Evolutionary conservation across 2,329 filamentous ascomycete species (phyloP).

Genomic region (Dryadomyces sulphureus): DNA sequence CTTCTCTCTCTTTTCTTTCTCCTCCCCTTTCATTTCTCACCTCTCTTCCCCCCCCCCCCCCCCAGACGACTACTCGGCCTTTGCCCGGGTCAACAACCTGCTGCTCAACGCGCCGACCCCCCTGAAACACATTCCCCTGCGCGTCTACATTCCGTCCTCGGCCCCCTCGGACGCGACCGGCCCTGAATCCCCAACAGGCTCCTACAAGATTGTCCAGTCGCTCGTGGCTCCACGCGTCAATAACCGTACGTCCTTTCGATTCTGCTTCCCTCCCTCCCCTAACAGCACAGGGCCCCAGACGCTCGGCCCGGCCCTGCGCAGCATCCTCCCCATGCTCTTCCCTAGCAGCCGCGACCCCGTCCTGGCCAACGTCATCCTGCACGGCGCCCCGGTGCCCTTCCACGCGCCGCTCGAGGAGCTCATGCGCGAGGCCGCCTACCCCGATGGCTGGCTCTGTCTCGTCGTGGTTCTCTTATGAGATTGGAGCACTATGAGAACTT

Average conservation of each 20-base stretch:
- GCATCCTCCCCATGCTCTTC: slow-evolving; percentile 66
- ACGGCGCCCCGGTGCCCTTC: slow-evolving; percentile 75
- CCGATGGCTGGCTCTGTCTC: slow-evolving; percentile 82
- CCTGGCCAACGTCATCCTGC: slow-evolving; percentile 69
- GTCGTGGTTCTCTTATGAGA: slow-evolving; percentile 53
- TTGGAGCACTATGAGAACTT: not conserved
- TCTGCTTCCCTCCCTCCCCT: not conserved
- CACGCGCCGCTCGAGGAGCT: slow-evolving; percentile 67
- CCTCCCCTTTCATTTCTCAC: not conserved
- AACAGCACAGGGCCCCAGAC: slow-evolving; percentile 23
- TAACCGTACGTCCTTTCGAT: slow-evolving; percentile 18
- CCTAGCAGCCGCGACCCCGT: slow-evolving; percentile 74
- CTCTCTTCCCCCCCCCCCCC: not conserved
- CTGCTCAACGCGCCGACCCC: slow-evolving; percentile 62
- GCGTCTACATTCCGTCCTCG: slow-evolving; percentile 66
- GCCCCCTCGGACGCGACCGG: slow-evolving; percentile 25
- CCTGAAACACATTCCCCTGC: slow-evolving; percentile 72
- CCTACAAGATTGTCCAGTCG: slow-evolving; percentile 62
- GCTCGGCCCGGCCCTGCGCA: slow-evolving; percentile 64
- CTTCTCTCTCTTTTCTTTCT: not conserved
- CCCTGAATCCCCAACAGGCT: slow-evolving; percentile 20
- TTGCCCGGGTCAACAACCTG: slow-evolving; percentile 58
- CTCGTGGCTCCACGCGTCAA: slow-evolving; percentile 40
- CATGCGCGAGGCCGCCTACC: slow-evolving; percentile 69
- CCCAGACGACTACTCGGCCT: slow-evolving; percentile 57